A percentile compares a stretch with the other conserved stretches of the same genome.
These are phyloP conservation scores for Aureobasidium namibiae DNA, from an alignment of 2,329 filamentous ascomycete genomes.

Conservation along the genomic window DNA sequence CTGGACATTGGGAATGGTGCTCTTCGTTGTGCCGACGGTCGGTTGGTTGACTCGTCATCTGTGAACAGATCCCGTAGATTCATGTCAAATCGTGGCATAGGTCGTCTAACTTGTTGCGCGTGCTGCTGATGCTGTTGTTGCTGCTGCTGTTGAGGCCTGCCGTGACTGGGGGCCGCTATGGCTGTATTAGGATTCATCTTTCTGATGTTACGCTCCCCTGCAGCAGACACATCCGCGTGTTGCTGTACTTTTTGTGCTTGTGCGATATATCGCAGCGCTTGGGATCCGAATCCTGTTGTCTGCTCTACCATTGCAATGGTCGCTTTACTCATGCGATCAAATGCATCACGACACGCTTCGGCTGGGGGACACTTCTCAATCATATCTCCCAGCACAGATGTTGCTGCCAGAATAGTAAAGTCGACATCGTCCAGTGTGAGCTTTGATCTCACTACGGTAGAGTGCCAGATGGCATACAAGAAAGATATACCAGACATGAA, in stretches of 20 bases:
- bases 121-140: background rate
- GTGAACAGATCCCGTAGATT: slow-evolving; percentile 45
- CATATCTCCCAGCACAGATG: slow-evolving; percentile 82
- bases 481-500: slow-evolving; percentile 97
- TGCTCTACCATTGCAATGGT: slow-evolving; percentile 92
- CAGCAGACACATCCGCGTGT: background rate
- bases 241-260: slow-evolving; percentile 9
- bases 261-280: slow-evolving; percentile 5
- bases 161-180: background rate
- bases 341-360: slow-evolving; percentile 88
- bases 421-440: slow-evolving; percentile 95
- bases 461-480: slow-evolving; percentile 96
- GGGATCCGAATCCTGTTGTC: slow-evolving; percentile 66
- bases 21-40: slow-evolving; percentile 24
- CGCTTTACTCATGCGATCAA: slow-evolving; percentile 88
- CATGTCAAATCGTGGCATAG: slow-evolving; percentile 51
- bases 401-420: slow-evolving; percentile 87
- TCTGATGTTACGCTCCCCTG: background rate
- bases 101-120: slow-evolving; percentile 19
- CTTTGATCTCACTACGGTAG: slow-evolving; percentile 73
- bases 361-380: slow-evolving; percentile 93
- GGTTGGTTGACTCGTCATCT: slow-evolving; percentile 32
- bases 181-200: slow-evolving; percentile 5
- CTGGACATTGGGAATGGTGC: slow-evolving; percentile 18
- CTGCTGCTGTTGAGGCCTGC: background rate